A percentile compares a stretch with the other conserved stretches of the same genome.
Conservation (phyloP, 2,329 filamentous ascomycete species). For the Purpureocillium takamizusanense region DNA sequence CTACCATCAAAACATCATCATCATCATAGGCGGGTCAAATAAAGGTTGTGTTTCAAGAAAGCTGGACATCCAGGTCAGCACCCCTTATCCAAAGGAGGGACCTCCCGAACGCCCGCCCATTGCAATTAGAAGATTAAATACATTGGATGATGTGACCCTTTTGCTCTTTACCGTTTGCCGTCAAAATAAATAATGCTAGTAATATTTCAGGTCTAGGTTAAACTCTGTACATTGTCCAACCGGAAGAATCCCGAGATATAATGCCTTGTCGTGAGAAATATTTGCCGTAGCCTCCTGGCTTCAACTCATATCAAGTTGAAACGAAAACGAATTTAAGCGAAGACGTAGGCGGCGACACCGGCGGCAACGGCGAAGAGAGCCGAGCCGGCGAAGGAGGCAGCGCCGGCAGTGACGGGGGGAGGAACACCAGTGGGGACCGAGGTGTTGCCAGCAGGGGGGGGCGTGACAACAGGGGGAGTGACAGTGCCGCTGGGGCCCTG, state of each 20-base stretch:
- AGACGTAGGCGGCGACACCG: slow-evolving; percentile 43
- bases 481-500: slow-evolving; percentile 19
- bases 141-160: slow-evolving; percentile 13
- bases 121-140: slow-evolving; percentile 42
- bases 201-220: slow-evolving; percentile 26
- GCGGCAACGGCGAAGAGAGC: slow-evolving; percentile 44
- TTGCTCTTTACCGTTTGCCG: slow-evolving; percentile 8
- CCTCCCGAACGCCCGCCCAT: slow-evolving; percentile 13
- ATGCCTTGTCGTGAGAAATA: slow-evolving; percentile 22
- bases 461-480: slow-evolving; percentile 32
- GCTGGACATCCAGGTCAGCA: slow-evolving; percentile 11
- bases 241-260: slow-evolving; percentile 16
- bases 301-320: slow-evolving; percentile 24
- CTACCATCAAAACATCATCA: not conserved
- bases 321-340: slow-evolving; percentile 38
- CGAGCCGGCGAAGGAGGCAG: slow-evolving; percentile 43
- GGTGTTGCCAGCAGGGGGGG: slow-evolving; percentile 25
- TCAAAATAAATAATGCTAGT: slow-evolving; percentile 14
- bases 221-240: slow-evolving; percentile 27
- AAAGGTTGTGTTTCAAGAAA: slow-evolving; percentile 6
- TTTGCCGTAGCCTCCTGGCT: slow-evolving; percentile 32
- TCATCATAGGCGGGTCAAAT: slow-evolving; percentile 3
- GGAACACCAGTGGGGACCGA: slow-evolving; percentile 14
- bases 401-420: slow-evolving; percentile 39
- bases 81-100: slow-evolving; percentile 7